Percentiles rank a stretch among this genome's conserved stretches.
phyloP scores from a whole-genome alignment of 1,284 basidiomycete species.

The Marasmius oreades region DNA sequence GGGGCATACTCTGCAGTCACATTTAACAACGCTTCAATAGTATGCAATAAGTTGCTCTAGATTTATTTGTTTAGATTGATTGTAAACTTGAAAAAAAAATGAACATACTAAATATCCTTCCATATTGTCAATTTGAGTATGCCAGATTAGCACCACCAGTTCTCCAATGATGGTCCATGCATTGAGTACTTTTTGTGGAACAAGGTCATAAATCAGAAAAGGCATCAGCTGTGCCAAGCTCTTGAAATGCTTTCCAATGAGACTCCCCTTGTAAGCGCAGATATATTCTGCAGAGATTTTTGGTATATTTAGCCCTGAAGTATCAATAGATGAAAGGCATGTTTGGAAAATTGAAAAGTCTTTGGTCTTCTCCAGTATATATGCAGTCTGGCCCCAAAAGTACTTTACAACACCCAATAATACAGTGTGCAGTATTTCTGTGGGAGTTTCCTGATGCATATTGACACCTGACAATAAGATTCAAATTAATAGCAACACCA shows the following conservation, averaged over 20 bases:
- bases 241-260: conserved; percentile 29
- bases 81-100: not conserved
- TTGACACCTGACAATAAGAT: conserved; percentile 24
- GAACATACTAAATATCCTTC: conserved; percentile 12
- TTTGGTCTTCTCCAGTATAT: conserved; percentile 7
- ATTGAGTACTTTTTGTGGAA: conserved; percentile 12
- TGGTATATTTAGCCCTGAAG: conserved; percentile 18
- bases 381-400: conserved; percentile 22
- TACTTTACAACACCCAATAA: conserved; percentile 34
- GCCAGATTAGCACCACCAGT: conserved; percentile 20
- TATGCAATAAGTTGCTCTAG: not conserved
- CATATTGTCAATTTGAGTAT: conserved; percentile 20
- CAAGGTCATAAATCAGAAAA: conserved; percentile 21
- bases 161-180: conserved; percentile 15
- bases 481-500: not conserved
- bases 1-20: conserved; percentile 11
- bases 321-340: conserved; percentile 16
- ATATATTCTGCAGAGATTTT: conserved; percentile 22
- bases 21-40: conserved; percentile 18
- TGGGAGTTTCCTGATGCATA: conserved; percentile 32
- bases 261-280: too few relatives aligned
- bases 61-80: conserved; percentile 4
- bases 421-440: conserved; percentile 34
- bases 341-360: conserved; percentile 5
- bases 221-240: conserved; percentile 20